These are phyloP conservation scores for cucumber (Cucumis sativus) DNA, from an alignment of 306 rosid genomes.

Conservation along the genomic window DNA sequence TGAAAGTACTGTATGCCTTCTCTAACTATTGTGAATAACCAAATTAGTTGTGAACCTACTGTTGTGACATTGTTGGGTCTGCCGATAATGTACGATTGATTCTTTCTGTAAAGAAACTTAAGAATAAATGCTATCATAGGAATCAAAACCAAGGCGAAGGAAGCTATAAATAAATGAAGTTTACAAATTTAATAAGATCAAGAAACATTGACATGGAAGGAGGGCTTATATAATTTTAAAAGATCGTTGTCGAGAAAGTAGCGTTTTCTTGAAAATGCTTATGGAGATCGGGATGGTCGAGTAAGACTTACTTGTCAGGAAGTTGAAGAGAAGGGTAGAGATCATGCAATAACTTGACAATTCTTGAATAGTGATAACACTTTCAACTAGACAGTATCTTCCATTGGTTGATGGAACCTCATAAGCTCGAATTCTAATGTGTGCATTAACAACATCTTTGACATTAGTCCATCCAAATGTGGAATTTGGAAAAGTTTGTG, in stretches of 20 bases:
- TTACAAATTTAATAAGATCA: neutral
- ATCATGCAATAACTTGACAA: conserved; percentile 33
- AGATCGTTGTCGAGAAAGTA: neutral
- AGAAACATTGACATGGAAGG: neutral
- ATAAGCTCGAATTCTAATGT: conserved; percentile 59
- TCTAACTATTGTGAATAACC: neutral
- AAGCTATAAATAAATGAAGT: neutral
- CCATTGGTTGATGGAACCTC: conserved; percentile 79
- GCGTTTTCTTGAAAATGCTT: neutral
- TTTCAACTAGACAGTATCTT: conserved; percentile 48
- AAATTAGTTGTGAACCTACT: neutral
- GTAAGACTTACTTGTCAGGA: conserved; percentile 39
- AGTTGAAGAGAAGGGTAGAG: conserved; percentile 47
- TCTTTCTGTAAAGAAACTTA: neutral
- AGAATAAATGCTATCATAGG: neutral
- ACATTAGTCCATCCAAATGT: conserved; percentile 54
- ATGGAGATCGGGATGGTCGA: neutral
- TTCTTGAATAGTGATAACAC: conserved; percentile 43
- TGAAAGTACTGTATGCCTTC: neutral
- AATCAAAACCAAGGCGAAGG: neutral
- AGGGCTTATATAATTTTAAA: neutral
- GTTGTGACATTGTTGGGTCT: neutral
- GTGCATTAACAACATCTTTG: conserved; percentile 74
- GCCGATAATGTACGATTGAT: neutral
- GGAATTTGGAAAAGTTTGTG: conserved; percentile 32